These are phyloP conservation scores for Ascoidea tarda DNA, from an alignment of 805 yeast genomes.

Conservation along the genomic window DNA sequence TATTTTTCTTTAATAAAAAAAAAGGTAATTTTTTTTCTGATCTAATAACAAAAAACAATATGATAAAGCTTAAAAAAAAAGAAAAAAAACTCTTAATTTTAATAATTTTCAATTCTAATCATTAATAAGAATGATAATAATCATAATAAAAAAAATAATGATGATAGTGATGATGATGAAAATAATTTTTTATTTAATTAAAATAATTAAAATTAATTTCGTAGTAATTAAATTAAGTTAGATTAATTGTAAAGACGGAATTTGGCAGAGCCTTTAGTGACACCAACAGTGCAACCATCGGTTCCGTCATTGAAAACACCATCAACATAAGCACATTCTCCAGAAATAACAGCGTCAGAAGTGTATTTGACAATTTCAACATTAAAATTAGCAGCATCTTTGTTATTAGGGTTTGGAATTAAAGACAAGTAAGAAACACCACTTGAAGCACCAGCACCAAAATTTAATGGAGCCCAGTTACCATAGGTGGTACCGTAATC, in stretches of 20 bases:
- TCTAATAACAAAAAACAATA: too few relatives aligned
- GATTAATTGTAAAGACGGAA: conserved; percentile 15
- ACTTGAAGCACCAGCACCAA: conserved; percentile 59
- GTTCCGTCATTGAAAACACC: conserved; percentile 48
- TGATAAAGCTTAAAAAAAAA: too few relatives aligned
- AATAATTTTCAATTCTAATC: too few relatives aligned
- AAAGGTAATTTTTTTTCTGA: too few relatives aligned
- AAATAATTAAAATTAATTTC: too few relatives aligned
- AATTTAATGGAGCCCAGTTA: conserved; percentile 83
- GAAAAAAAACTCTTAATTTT: too few relatives aligned
- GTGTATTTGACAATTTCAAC: conserved; percentile 59
- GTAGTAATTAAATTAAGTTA: too few relatives aligned
- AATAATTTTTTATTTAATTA: too few relatives aligned
- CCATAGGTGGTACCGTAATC: conserved; percentile 65
- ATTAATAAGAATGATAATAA: too few relatives aligned
- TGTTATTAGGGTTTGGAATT: conserved; percentile 70
- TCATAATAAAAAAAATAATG: too few relatives aligned
- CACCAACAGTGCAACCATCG: conserved; percentile 71
- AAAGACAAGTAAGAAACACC: conserved; percentile 55
- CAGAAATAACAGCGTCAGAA: conserved; percentile 36
- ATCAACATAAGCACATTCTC: conserved; percentile 66
- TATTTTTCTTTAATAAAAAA: too few relatives aligned
- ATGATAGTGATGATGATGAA: too few relatives aligned
- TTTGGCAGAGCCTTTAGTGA: conserved; percentile 43
- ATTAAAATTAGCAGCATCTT: conserved; percentile 38